These are phyloP conservation scores for Sapria himalayana DNA, from an alignment of 345 rosid species.

Conservation along the genomic window DNA sequence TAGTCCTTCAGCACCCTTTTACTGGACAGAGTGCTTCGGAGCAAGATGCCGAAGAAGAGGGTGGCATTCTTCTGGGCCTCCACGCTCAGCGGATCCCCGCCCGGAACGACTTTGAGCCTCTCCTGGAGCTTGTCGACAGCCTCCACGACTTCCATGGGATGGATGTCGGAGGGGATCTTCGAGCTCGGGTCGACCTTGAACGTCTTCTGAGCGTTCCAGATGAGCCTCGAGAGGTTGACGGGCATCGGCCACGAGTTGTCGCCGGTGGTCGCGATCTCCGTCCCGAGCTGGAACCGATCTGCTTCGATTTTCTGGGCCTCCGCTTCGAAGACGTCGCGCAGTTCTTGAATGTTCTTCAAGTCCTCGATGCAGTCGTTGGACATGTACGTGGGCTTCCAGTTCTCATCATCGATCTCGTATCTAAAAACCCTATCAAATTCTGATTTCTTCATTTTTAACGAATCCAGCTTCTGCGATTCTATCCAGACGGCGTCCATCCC, in stretches of 20 bases:
- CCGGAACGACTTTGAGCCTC: conserved; percentile 85
- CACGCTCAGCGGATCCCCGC: conserved; percentile 69
- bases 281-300: conserved; percentile 71
- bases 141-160: conserved; percentile 93
- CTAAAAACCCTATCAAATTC: conserved; percentile 65
- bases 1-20: conserved; percentile 91
- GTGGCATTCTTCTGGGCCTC: conserved; percentile 99
- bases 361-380: conserved; percentile 71
- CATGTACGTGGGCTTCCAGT: conserved; percentile 77
- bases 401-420: conserved; percentile 65
- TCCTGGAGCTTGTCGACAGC: conserved; percentile 92
- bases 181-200: conserved; percentile 51
- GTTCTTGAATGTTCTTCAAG: conserved; percentile 65
- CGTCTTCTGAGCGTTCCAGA: conserved; percentile 97
- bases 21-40: conserved; percentile 92
- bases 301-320: conserved; percentile 81
- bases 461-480: conserved; percentile 82
- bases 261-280: conserved; percentile 86
- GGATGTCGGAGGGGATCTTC: conserved; percentile 68
- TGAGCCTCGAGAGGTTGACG: conserved; percentile 80
- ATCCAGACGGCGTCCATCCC: conserved; percentile 99
- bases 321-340: conserved; percentile 84
- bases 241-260: conserved; percentile 88
- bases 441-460: conserved; percentile 65
- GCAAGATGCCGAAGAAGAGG: conserved; percentile 74